Evolutionary conservation across 495 filamentous ascomycete species (phyloP).

Genomic region (Cercophora sp.): DNA sequence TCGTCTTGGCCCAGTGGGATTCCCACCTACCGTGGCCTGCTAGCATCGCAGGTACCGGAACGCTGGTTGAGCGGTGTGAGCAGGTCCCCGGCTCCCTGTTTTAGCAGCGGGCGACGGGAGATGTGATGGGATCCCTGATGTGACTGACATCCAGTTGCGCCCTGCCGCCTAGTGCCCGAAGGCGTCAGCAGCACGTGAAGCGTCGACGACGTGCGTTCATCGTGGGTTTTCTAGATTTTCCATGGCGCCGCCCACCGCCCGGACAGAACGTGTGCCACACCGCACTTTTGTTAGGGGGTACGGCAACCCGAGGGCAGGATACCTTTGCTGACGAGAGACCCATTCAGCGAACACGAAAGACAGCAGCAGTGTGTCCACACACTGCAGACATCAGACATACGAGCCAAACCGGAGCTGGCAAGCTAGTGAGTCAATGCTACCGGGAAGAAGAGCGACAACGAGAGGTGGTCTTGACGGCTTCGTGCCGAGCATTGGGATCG

Average conservation of each 20-base stretch:
- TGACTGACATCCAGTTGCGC: not conserved
- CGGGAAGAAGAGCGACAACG: too few species aligned
- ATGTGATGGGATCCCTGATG: not conserved
- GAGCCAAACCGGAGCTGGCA: too few species aligned
- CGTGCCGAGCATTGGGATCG: too few species aligned
- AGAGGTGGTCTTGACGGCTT: too few species aligned
- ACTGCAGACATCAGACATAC: not conserved
- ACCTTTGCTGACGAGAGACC: constrained; percentile 16
- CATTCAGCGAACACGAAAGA: not conserved
- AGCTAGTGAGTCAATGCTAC: too few species aligned
- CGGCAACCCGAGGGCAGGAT: not conserved
- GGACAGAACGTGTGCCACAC: not conserved
- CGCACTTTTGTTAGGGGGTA: constrained; percentile 5
- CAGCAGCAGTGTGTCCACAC: constrained; percentile 1
- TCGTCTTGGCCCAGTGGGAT: constrained; percentile 17
- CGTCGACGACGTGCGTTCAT: constrained; percentile 13
- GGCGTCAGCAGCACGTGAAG: constrained; percentile 25
- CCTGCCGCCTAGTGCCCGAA: constrained; percentile 13
- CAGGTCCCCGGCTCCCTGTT: constrained; percentile 1
- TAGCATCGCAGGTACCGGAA: constrained; percentile 22
- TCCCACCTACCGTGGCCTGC: constrained; percentile 5
- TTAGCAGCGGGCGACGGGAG: not conserved
- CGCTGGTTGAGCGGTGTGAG: constrained; percentile 30
- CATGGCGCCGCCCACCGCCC: too few species aligned
- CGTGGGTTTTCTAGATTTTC: not conserved